Evolutionary conservation across 129 eudicot genomes (phyloP).

Genomic region (Centaurea solstitialis): DNA sequence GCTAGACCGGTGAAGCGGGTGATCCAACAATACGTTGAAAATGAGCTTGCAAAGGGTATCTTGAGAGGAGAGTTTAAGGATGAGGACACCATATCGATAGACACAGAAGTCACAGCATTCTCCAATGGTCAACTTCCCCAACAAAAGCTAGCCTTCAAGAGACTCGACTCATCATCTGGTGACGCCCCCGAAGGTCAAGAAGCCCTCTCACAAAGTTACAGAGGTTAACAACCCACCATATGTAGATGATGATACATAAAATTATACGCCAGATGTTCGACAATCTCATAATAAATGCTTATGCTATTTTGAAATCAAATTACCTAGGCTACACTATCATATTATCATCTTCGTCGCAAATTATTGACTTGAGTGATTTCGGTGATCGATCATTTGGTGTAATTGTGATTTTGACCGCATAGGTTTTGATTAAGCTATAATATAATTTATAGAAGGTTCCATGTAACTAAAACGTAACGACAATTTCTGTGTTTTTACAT

Average conservation of each 20-base stretch:
- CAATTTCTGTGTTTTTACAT: too few relatives aligned
- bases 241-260: conserved; percentile 13
- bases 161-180: conserved; percentile 30
- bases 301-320: neutral
- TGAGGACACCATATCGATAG: conserved; percentile 71
- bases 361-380: neutral
- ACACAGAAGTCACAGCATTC: conserved; percentile 86
- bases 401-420: neutral
- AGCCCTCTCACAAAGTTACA: conserved; percentile 41
- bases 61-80: conserved; percentile 93
- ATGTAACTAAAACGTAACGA: too few relatives aligned
- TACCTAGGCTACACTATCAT: neutral
- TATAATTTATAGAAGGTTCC: too few relatives aligned
- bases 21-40: conserved; percentile 87
- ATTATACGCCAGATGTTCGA: neutral
- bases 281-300: conserved; percentile 18
- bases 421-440: too few relatives aligned
- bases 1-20: conserved; percentile 98
- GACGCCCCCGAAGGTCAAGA: conserved; percentile 43
- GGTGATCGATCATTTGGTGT: neutral
- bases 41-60: conserved; percentile 94
- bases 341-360: neutral
- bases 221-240: neutral
- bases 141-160: conserved; percentile 76
- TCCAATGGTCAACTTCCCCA: conserved; percentile 92